These are phyloP conservation scores for Dactylonectria macrodidyma DNA, from an alignment of 2,329 filamentous ascomycete species.

Conservation along the genomic window DNA sequence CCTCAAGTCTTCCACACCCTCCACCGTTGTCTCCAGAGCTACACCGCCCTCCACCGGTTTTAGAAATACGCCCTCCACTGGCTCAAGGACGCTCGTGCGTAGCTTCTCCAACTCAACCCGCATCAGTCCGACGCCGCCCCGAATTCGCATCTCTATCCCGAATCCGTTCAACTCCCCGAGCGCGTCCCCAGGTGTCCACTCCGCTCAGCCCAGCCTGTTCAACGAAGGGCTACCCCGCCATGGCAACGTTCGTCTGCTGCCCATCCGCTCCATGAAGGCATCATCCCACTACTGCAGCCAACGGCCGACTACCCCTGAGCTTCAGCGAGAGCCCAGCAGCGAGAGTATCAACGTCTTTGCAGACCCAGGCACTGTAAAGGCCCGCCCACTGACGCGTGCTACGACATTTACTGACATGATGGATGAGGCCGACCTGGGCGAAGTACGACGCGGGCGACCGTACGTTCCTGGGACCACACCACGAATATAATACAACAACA, in stretches of 20 bases:
- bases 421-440: slow-evolving; percentile 61
- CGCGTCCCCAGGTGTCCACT: slow-evolving; percentile 42
- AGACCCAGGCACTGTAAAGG: slow-evolving; percentile 58
- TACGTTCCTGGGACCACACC: slow-evolving; percentile 59
- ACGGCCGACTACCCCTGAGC: slow-evolving; percentile 50
- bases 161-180: slow-evolving; percentile 56
- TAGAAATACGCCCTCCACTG: slow-evolving; percentile 20
- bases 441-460: slow-evolving; percentile 57
- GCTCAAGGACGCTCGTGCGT: slow-evolving; percentile 34
- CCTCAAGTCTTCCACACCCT: slow-evolving; percentile 53
- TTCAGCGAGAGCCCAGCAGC: slow-evolving; percentile 60
- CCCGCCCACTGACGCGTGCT: slow-evolving; percentile 49
- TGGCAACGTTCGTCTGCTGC: slow-evolving; percentile 49
- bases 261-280: slow-evolving; percentile 59
- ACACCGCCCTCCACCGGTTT: too few species aligned
- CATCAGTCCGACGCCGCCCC: slow-evolving; percentile 31
- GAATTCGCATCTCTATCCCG: slow-evolving; percentile 52
- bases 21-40: background rate
- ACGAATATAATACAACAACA: slow-evolving; percentile 42
- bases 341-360: slow-evolving; percentile 69
- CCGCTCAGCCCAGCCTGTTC: slow-evolving; percentile 41
- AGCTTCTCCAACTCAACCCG: slow-evolving; percentile 12
- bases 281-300: slow-evolving; percentile 42
- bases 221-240: slow-evolving; percentile 47
- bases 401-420: slow-evolving; percentile 71